Evolutionary conservation across 331 rosid genomes (phyloP).

Genomic region (Malus hybrid): DNA sequence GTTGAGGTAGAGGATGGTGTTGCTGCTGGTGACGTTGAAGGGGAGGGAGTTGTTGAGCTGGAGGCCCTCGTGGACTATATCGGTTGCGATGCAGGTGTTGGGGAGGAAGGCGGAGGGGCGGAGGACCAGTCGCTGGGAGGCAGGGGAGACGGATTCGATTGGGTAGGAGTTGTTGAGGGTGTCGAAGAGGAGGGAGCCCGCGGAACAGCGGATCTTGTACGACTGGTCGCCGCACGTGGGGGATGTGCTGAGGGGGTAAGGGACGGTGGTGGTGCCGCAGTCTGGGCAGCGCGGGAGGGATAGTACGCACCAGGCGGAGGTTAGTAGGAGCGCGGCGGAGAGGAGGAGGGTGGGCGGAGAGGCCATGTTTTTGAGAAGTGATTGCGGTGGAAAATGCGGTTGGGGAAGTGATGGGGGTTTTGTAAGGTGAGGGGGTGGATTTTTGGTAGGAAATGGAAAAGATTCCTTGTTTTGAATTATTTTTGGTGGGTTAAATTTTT

Average conservation of each 20-base stretch:
- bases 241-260: constrained; percentile 62
- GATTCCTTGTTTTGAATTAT: not conserved
- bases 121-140: constrained; percentile 51
- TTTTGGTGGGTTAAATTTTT: not conserved
- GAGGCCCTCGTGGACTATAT: constrained; percentile 47
- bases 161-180: constrained; percentile 68
- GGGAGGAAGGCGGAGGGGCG: constrained; percentile 36
- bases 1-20: constrained; percentile 73
- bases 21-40: constrained; percentile 75
- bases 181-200: constrained; percentile 40
- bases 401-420: not conserved
- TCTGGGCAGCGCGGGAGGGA: constrained; percentile 36
- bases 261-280: constrained; percentile 58
- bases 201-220: constrained; percentile 56
- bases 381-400: not conserved
- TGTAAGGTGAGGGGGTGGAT: not conserved
- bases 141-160: constrained; percentile 43
- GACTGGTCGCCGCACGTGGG: constrained; percentile 52
- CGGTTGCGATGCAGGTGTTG: constrained; percentile 54
- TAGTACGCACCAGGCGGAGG: constrained; percentile 3
- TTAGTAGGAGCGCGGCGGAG: constrained; percentile 28
- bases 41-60: constrained; percentile 50
- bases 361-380: constrained; percentile 12
- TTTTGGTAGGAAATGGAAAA: not conserved
- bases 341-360: constrained; percentile 11